Percentiles rank a stretch among this genome's conserved stretches.
These are phyloP conservation scores for Penicillium arizonense DNA, from an alignment of 495 filamentous ascomycete species.

Conservation along the genomic window DNA sequence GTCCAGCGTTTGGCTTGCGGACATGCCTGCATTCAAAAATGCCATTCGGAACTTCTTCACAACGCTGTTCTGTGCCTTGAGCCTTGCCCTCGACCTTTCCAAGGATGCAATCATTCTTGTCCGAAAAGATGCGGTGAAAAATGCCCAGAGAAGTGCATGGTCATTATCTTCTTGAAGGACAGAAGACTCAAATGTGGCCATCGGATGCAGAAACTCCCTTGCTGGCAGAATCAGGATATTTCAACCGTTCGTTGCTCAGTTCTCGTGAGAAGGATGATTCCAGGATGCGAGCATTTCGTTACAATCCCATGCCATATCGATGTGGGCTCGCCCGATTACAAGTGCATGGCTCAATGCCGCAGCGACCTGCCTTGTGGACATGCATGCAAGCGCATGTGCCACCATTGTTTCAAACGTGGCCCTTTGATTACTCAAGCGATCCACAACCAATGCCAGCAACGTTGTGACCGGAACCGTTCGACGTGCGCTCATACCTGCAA, in stretches of 20 bases:
- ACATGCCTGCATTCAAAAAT: conserved; percentile 66
- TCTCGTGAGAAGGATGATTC: conserved; percentile 42
- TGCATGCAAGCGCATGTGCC: conserved; percentile 52
- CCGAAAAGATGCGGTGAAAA: conserved; percentile 57
- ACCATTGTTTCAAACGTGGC: conserved; percentile 39
- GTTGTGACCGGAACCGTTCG: conserved; percentile 52
- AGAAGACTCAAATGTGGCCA: conserved; percentile 63
- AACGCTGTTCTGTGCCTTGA: conserved; percentile 60
- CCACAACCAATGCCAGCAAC: conserved; percentile 51
- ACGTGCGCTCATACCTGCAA: conserved; percentile 61
- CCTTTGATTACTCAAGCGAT: conserved; percentile 24
- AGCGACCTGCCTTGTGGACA: conserved; percentile 58
- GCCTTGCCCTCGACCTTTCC: conserved; percentile 53
- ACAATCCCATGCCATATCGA: conserved; percentile 50
- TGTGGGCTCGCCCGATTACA: conserved; percentile 28
- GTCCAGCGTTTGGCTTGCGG: conserved; percentile 64
- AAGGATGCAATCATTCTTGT: conserved; percentile 62
- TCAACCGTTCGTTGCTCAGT: conserved; percentile 35
- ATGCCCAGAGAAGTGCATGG: conserved; percentile 50
- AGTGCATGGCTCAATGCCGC: conserved; percentile 50
- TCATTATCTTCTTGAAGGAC: conserved; percentile 32
- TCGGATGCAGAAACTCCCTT: conserved; percentile 40
- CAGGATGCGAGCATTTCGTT: conserved; percentile 54
- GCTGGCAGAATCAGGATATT: conserved; percentile 49
- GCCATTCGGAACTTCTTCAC: conserved; percentile 68